A percentile compares a stretch with the other conserved stretches of the same genome.
These are phyloP conservation scores for Halophytophthora batemanensis DNA, from an alignment of 352 stramenopile species.

Conservation along the genomic window DNA sequence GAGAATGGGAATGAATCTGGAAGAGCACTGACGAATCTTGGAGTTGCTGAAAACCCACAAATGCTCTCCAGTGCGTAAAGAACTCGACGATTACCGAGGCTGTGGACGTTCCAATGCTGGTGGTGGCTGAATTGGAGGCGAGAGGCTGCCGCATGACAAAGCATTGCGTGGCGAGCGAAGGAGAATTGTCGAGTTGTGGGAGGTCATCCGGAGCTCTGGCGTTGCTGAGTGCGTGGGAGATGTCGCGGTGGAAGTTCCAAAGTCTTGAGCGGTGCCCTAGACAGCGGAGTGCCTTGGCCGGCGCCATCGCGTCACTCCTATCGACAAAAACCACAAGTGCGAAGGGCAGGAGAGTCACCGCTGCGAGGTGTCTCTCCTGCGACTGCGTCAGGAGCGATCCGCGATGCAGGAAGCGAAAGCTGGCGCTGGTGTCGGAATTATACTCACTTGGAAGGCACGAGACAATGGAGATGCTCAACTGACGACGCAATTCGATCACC, in stretches of 20 bases:
- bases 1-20: slow-evolving; percentile 5
- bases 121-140: not conserved
- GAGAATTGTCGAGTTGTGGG: not conserved
- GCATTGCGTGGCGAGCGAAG: slow-evolving; percentile 2
- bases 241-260: slow-evolving; percentile 17
- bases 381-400: slow-evolving; percentile 17
- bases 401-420: slow-evolving; percentile 33
- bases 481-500: slow-evolving; percentile 12
- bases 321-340: slow-evolving; percentile 12
- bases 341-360: slow-evolving; percentile 28
- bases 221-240: slow-evolving; percentile 25
- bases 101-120: not conserved
- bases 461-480: slow-evolving; percentile 3
- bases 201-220: slow-evolving; percentile 25
- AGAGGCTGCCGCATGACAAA: slow-evolving; percentile 13
- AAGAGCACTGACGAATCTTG: slow-evolving; percentile 39
- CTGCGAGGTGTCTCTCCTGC: slow-evolving; percentile 18
- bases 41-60: slow-evolving; percentile 49
- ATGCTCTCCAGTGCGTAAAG: slow-evolving; percentile 47
- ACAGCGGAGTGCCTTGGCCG: not conserved
- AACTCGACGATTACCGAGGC: slow-evolving; percentile 25
- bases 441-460: slow-evolving; percentile 1
- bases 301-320: not conserved
- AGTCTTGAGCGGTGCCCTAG: slow-evolving; percentile 3
- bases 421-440: not conserved